Evolutionary conservation across 176 grass and related monocot species (phyloP).

Genomic region (Aegilops sharonensis): DNA sequence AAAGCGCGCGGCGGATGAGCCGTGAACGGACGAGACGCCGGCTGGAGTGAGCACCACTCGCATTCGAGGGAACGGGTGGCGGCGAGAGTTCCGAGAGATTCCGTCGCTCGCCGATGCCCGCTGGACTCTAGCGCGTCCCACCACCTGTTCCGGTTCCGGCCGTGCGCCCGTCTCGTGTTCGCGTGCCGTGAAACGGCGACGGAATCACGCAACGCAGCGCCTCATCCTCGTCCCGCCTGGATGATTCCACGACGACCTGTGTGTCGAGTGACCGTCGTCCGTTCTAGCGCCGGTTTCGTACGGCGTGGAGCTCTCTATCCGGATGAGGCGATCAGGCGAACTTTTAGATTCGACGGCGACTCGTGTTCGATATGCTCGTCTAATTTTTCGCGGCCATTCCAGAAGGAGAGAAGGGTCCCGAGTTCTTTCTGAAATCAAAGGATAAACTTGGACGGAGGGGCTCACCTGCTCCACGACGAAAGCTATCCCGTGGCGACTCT

Average conservation of each 20-base stretch:
- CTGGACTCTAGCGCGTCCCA: neutral
- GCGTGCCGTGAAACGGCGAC: neutral
- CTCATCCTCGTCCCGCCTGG: too few species aligned
- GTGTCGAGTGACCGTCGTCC: neutral
- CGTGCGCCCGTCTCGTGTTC: too few species aligned
- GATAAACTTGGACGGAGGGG: neutral
- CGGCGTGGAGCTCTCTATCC: neutral
- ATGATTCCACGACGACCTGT: neutral
- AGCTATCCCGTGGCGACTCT: neutral
- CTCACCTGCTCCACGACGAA: neutral
- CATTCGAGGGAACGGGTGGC: neutral
- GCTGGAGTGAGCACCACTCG: neutral
- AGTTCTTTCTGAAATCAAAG: neutral
- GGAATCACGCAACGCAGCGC: constrained; percentile 2
- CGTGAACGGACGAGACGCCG: neutral
- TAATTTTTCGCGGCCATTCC: neutral
- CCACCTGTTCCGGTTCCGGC: too few species aligned
- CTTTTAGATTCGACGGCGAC: constrained; percentile 13
- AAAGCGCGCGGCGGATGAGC: neutral
- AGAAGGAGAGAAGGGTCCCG: neutral
- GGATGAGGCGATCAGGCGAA: neutral
- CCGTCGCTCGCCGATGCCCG: neutral
- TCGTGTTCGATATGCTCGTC: neutral
- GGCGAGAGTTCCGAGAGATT: constrained; percentile 12
- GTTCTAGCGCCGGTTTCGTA: neutral